These are phyloP conservation scores for Rickenella mellea DNA, from an alignment of 768 basidiomycete genomes.

Conservation along the genomic window DNA sequence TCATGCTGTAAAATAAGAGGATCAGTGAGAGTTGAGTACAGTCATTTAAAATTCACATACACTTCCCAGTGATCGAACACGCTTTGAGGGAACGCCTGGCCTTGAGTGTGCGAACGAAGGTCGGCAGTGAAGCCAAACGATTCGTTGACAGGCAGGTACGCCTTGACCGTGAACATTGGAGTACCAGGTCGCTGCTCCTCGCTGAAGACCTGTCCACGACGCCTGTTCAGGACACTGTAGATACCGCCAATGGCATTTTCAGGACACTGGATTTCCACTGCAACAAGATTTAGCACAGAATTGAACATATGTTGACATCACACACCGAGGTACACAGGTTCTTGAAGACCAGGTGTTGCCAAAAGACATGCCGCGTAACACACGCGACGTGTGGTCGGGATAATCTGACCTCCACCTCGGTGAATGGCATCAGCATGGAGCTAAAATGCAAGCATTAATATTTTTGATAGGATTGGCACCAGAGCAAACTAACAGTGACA, in stretches of 20 bases:
- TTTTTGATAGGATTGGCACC: neutral
- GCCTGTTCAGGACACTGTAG: constrained; percentile 88
- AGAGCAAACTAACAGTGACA: constrained; percentile 51
- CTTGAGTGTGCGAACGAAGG: constrained; percentile 83
- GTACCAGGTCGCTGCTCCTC: constrained; percentile 96
- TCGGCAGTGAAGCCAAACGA: constrained; percentile 98
- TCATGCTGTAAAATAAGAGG: too few species aligned
- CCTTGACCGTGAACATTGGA: constrained; percentile 99
- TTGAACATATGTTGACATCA: neutral
- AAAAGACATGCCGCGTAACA: constrained; percentile 94
- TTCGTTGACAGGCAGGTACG: constrained; percentile 84
- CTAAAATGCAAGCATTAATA: constrained; percentile 26
- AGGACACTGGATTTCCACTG: constrained; percentile 97
- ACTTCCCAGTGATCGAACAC: constrained; percentile 92
- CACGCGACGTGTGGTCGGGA: constrained; percentile 93
- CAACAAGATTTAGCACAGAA: constrained; percentile 8
- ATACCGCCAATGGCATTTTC: constrained; percentile 97
- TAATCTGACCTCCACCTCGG: constrained; percentile 97
- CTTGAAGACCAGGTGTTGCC: constrained; percentile 85
- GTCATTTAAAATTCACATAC: too few species aligned
- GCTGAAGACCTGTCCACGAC: constrained; percentile 96
- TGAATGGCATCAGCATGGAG: constrained; percentile 98
- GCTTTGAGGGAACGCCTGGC: constrained; percentile 96
- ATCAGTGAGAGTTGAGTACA: too few species aligned
- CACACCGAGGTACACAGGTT: constrained; percentile 89